phyloP scores from a whole-genome alignment of 257 asterid species.

The Rauvolfia tetraphylla region DNA sequence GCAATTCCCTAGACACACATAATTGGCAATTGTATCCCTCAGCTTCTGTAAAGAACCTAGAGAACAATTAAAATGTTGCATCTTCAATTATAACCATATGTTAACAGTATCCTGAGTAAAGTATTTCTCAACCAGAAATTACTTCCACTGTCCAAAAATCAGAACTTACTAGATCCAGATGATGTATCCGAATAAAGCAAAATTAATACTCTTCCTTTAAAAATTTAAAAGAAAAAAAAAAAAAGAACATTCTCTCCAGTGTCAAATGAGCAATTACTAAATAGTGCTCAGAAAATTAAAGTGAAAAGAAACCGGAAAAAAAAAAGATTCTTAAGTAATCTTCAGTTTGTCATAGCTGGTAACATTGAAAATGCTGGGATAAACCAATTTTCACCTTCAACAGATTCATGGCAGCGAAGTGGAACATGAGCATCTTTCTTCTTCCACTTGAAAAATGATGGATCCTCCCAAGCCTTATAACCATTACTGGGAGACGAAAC shows the following conservation, averaged over 20 bases:
- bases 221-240: background rate
- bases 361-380: background rate
- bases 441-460: slow-evolving; percentile 88
- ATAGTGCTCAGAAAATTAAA: background rate
- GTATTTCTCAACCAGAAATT: background rate
- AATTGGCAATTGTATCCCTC: too few species aligned
- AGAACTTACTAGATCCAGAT: background rate
- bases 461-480: slow-evolving; percentile 89
- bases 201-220: too few species aligned
- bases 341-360: background rate
- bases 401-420: slow-evolving; percentile 80
- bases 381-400: slow-evolving; percentile 54
- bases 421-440: slow-evolving; percentile 93
- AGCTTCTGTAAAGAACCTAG: background rate
- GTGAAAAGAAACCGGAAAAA: background rate
- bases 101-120: background rate
- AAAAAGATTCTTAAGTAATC: background rate
- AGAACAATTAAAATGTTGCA: background rate
- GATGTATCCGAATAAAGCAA: too few species aligned
- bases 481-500: slow-evolving; percentile 54
- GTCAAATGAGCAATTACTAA: background rate
- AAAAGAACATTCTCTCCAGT: background rate
- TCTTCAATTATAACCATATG: background rate
- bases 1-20: background rate
- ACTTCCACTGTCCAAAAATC: background rate